Base-by-base conservation (phyloP, 2,329 filamentous ascomycete genomes). In the Cryphonectria parasitica region DNA sequence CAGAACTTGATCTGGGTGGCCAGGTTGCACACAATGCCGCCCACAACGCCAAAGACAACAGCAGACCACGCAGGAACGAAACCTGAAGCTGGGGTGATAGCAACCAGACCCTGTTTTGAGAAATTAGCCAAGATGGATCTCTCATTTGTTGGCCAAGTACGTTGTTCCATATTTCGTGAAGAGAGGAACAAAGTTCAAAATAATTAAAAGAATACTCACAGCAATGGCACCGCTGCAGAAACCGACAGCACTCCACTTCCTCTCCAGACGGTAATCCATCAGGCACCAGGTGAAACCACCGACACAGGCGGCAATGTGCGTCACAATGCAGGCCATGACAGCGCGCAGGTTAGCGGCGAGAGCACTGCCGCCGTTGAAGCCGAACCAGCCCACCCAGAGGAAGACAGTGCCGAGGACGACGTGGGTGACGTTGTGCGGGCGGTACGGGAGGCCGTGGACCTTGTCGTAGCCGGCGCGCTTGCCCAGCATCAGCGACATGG, bases 301-400 rank as follows among this genome's bases (percentile, higher is more conserved):
- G 36, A 93, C 88, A 52, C 90, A 93, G 28, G 95, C 95, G 62
- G 95, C 91, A 31, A 97, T 85, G 81, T 97, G 95, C 71, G 95
- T 97, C 73, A 95, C 92, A 65, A 96, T 88, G 76, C 92, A 92
- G 68, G 95, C 94, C 92, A 97, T 95, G 79, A 97, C 86, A 68
- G 95, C 92, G 72, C 95, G 92, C 75, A 97, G 84, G 83, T 96
- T 97, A 74, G 93, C 92, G 71, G 88, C 87, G 60, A 97, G 86
- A 2, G 94, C 95, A 3, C 91, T 88, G 73, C 95, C 95, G 68
- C 93, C 94, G 81, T 97, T 98, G 88, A 98, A 98, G 64, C 95
- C 95, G 79, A 97, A 96, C 95, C 94, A 98, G 71, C 95, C 94
- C 62, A 97, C 92, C 95, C 95, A 98, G 65, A 97, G 86, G 80